These are phyloP conservation scores for Pyrrhoderma lamaoense DNA, from an alignment of 1,284 basidiomycete species.

Conservation along the genomic window DNA sequence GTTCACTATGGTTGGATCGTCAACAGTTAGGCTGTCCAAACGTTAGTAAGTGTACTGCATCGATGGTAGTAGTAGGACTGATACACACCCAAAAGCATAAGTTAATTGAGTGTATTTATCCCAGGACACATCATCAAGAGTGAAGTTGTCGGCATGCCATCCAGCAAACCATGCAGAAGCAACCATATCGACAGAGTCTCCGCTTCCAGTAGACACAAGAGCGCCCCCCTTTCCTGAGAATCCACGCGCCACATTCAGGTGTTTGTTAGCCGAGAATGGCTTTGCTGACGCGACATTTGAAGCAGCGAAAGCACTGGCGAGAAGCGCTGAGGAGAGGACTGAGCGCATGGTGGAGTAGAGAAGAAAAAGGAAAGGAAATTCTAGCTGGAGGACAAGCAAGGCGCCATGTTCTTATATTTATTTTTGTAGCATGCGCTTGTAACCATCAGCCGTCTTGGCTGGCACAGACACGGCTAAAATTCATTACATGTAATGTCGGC, in stretches of 20 bases:
- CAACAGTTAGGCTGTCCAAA: conserved; percentile 40
- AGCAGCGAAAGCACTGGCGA: neutral
- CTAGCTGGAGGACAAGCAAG: neutral
- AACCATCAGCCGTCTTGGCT: no score
- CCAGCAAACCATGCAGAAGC: conserved; percentile 58
- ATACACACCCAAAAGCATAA: conserved; percentile 56
- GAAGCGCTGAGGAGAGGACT: neutral
- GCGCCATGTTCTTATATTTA: no score
- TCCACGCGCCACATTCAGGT: neutral
- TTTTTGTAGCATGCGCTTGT: no score
- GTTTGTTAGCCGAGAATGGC: no score
- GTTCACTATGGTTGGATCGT: conserved; percentile 35
- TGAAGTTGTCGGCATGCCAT: conserved; percentile 45
- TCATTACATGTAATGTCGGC: no score
- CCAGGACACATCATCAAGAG: conserved; percentile 49
- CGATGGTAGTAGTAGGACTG: neutral
- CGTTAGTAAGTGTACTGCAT: neutral
- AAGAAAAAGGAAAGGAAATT: neutral
- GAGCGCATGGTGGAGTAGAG: conserved; percentile 1
- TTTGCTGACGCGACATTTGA: neutral
- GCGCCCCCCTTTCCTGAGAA: neutral
- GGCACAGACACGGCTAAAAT: no score
- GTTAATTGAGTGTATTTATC: conserved; percentile 54
- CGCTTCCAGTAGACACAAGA: neutral
- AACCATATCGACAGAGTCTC: conserved; percentile 28